These are phyloP conservation scores for Chrysoporthe deuterocubensis DNA, from an alignment of 2,329 filamentous ascomycete species.

Conservation along the genomic window DNA sequence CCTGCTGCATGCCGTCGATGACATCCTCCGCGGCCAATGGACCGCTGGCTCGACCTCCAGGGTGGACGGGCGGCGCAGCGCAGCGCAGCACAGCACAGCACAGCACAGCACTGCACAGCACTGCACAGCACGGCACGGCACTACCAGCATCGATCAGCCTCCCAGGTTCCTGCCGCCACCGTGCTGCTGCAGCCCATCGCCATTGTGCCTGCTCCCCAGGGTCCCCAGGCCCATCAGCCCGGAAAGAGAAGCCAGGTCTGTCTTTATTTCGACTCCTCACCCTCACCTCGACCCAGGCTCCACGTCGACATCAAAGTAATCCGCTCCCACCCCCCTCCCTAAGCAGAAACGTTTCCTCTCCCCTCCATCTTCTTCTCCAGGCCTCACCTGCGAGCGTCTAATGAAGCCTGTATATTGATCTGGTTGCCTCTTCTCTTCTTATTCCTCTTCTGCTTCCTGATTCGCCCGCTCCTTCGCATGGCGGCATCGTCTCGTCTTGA, in stretches of 20 bases:
- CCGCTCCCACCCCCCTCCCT: slow-evolving; percentile 22
- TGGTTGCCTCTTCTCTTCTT: slow-evolving; percentile 25
- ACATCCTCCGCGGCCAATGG: slow-evolving; percentile 6
- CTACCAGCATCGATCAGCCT: slow-evolving; percentile 1
- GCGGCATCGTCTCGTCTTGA: slow-evolving; percentile 9
- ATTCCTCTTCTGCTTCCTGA: slow-evolving; percentile 18
- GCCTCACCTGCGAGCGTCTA: slow-evolving; percentile 31
- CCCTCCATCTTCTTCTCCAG: slow-evolving; percentile 31
- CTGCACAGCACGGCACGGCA: not conserved
- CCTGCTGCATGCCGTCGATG: slow-evolving; percentile 6
- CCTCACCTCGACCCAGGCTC: not conserved
- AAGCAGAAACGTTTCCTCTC: slow-evolving; percentile 17
- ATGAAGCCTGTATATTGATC: slow-evolving; percentile 39
- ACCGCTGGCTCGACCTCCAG: not conserved
- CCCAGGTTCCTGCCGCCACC: not conserved
- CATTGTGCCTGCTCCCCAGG: not conserved
- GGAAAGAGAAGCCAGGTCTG: not conserved
- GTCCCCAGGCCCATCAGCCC: not conserved
- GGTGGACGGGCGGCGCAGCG: not conserved
- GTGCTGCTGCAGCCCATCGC: not conserved
- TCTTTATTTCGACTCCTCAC: slow-evolving; percentile 12
- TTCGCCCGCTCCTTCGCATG: slow-evolving; percentile 16
- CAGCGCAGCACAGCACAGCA: not conserved
- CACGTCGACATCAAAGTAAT: slow-evolving; percentile 9
- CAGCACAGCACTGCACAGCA: not conserved